Evolutionary conservation across 306 rosid species (phyloP), one percentile per base, ranked within the genome.

Genomic region (Biancaea sappan): DNA sequence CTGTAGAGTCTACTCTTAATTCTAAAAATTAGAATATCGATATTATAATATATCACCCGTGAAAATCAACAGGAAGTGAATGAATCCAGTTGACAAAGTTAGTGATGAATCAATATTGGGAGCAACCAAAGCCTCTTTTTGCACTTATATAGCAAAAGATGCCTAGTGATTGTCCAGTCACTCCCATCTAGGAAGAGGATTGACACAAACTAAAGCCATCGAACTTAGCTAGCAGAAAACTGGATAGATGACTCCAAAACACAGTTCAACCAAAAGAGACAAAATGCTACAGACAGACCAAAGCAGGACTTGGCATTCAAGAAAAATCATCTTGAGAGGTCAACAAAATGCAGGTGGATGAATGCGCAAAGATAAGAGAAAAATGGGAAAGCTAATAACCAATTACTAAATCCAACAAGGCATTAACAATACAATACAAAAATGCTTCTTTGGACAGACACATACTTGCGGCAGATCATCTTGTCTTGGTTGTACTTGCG

Each of bases 401-500:
- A 5, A 65, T 1, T 19, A 61, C 18, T 18, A 62, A 37, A 0
- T 37, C 48, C 4, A 35, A 11, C 0, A 8, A 12, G 13, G 3
- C 0, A 43, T 43, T 4, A 15, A 63, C 32, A 57, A 10, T 8
- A 18, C 12, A 8, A 16, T 15, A 3, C 64, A 56, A 28, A 40
- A n/a, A 3, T 7, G 25, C 22, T 31, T 8, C 51, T 14, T 31
- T 16, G 5, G 25, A 31, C 4, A 26, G 37, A 62, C n/a, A 0
- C 57, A 15, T 86, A 90, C 96, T 90, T 90, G 82, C 96, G 87
- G 88, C 98, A 90, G 46, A 92, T 92, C 74, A 40, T 90, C 74
- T 92, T 90, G 32, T 92, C 98, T 41, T 90, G 96, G 25, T 92
- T 92, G 82, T 90, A 92, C 38, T 92, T 92, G 65, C 94, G 88